Evolutionary conservation across 352 stramenopile species (phyloP).

Genomic region (Thalassiosira mediterranea): DNA sequence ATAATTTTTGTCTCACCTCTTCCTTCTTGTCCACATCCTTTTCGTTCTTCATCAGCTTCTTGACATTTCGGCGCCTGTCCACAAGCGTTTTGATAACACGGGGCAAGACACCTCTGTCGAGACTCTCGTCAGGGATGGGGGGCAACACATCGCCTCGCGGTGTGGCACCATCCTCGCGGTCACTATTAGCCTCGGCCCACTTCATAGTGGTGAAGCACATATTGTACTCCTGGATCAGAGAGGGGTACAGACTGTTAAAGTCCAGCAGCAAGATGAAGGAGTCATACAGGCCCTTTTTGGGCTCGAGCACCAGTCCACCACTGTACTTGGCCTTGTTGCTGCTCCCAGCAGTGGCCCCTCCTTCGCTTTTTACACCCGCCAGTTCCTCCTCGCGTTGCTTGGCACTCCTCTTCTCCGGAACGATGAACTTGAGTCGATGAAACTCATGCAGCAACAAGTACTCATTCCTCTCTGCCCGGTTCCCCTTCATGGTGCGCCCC

Average conservation of each 20-base stretch:
- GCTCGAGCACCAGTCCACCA: slow-evolving; percentile 98
- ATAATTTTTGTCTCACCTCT: slow-evolving; percentile 64
- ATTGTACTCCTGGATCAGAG: slow-evolving; percentile 99
- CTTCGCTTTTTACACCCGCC: slow-evolving; percentile 33
- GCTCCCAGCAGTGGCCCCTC: slow-evolving; percentile 7
- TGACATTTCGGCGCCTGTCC: slow-evolving; percentile 96
- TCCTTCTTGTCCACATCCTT: slow-evolving; percentile 88
- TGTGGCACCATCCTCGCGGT: slow-evolving; percentile 66
- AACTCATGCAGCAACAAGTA: slow-evolving; percentile 99
- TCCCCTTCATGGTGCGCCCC: slow-evolving; percentile 95
- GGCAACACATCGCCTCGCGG: slow-evolving; percentile 79
- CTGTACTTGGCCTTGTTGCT: slow-evolving; percentile 93
- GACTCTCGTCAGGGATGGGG: slow-evolving; percentile 86
- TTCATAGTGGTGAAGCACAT: slow-evolving; percentile 99
- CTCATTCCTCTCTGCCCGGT: slow-evolving; percentile 98
- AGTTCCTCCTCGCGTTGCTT: slow-evolving; percentile 59
- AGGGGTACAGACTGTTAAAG: slow-evolving; percentile 99
- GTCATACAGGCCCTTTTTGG: slow-evolving; percentile 99
- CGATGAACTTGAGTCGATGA: slow-evolving; percentile 95
- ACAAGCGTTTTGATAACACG: slow-evolving; percentile 97
- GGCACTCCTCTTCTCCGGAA: slow-evolving; percentile 89
- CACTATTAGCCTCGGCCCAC: slow-evolving; percentile 76
- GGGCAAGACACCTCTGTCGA: slow-evolving; percentile 92
- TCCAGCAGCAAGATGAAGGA: slow-evolving; percentile 99
- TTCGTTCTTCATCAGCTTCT: slow-evolving; percentile 95